A percentile compares a stretch with the other conserved stretches of the same genome.
phyloP scores from a whole-genome alignment of 164 flowering plant species.

The Paratinospora sagittata region DNA sequence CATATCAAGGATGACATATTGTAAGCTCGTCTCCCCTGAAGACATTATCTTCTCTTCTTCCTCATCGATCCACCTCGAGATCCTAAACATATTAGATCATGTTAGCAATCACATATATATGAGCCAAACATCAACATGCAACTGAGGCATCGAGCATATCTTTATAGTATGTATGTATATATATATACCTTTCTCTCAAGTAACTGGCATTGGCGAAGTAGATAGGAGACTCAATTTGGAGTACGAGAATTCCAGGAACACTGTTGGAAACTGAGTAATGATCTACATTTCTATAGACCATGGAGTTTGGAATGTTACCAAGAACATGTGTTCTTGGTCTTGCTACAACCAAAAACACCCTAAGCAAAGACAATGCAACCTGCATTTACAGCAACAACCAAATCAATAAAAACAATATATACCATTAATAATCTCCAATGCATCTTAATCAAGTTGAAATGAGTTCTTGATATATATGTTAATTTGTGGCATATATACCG shows the following conservation, averaged over 20 bases:
- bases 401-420: background rate
- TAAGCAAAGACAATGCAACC: slow-evolving; percentile 51
- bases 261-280: slow-evolving; percentile 47
- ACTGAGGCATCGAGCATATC: too few relatives aligned
- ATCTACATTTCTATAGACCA: slow-evolving; percentile 39
- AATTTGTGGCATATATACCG: slow-evolving; percentile 31
- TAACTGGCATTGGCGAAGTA: slow-evolving; percentile 69
- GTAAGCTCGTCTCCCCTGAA: slow-evolving; percentile 39
- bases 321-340: slow-evolving; percentile 54
- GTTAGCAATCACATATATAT: too few relatives aligned
- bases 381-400: slow-evolving; percentile 19
- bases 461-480: background rate
- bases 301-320: slow-evolving; percentile 57
- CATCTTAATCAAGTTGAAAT: background rate
- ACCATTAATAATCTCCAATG: too few relatives aligned
- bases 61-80: slow-evolving; percentile 58
- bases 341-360: slow-evolving; percentile 45
- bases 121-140: background rate
- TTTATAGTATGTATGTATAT: too few relatives aligned
- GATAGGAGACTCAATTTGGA: slow-evolving; percentile 55
- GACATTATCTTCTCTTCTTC: slow-evolving; percentile 64
- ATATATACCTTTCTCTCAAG: slow-evolving; percentile 58
- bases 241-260: slow-evolving; percentile 58
- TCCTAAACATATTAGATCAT: too few relatives aligned
- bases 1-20: slow-evolving; percentile 59